Evolutionary conservation across 805 yeast genomes (phyloP).

Genomic region (Metschnikowia continentalis): DNA sequence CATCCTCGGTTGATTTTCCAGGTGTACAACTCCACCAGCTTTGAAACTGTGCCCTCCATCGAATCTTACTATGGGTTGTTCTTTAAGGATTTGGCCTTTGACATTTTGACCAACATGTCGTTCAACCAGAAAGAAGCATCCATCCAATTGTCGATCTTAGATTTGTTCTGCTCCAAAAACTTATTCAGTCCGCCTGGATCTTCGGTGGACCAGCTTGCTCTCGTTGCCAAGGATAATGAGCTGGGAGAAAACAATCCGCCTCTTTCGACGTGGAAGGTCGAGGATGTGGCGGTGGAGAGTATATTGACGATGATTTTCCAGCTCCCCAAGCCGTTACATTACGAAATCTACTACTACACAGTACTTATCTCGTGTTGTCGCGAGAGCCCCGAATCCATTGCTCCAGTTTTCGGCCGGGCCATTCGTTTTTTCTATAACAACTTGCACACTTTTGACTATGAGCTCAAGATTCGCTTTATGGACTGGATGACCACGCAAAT

Average conservation of each 20-base stretch:
- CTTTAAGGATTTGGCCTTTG: conserved; percentile 70
- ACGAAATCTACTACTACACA: conserved; percentile 75
- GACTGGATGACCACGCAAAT: conserved; percentile 94
- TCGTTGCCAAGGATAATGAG: conserved; percentile 37
- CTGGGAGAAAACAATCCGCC: conserved; percentile 38
- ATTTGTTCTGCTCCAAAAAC: conserved; percentile 62
- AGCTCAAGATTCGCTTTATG: conserved; percentile 63
- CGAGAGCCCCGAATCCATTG: conserved; percentile 69
- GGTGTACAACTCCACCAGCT: conserved; percentile 53
- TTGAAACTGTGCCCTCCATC: conserved; percentile 53
- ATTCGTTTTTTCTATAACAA: conserved; percentile 71
- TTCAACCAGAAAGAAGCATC: conserved; percentile 88
- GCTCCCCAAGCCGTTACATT: conserved; percentile 63
- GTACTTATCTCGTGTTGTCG: conserved; percentile 82
- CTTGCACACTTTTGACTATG: conserved; percentile 64
- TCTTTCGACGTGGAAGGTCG: conserved; percentile 81
- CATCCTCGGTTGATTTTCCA: conserved; percentile 59
- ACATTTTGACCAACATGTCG: conserved; percentile 73
- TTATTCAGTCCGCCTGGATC: conserved; percentile 58
- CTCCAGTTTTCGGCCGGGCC: conserved; percentile 93
- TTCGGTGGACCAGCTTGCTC: conserved; percentile 63
- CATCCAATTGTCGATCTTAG: conserved; percentile 72
- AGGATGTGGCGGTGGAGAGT: conserved; percentile 82
- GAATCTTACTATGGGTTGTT: conserved; percentile 45
- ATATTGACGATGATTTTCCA: conserved; percentile 73